Evolutionary conservation across 1,139 yeast species (phyloP).

Genomic region (Yamadazyma atlantica): DNA sequence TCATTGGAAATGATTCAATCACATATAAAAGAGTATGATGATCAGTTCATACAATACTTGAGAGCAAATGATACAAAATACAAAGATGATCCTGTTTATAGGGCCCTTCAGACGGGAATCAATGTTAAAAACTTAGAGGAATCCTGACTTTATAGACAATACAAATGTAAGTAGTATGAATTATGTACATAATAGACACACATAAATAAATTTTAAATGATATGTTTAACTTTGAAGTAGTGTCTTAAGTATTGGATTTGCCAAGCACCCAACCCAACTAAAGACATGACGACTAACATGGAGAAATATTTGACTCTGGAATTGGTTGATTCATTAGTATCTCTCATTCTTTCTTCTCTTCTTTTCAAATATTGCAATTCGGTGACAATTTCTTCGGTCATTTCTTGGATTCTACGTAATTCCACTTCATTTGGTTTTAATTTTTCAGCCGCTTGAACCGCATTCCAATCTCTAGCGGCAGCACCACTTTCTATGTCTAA

Average conservation of each 20-base stretch:
- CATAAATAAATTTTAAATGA: constrained; percentile 57
- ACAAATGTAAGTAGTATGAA: background rate
- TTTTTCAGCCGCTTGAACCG: constrained; percentile 87
- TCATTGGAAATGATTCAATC: background rate
- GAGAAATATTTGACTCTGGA: constrained; percentile 86
- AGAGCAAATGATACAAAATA: background rate
- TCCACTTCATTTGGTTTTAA: constrained; percentile 91
- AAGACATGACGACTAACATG: constrained; percentile 59
- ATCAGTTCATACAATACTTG: background rate
- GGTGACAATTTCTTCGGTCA: constrained; percentile 72
- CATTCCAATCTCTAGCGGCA: constrained; percentile 97
- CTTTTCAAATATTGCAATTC: constrained; percentile 80
- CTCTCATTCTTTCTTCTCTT: constrained; percentile 91
- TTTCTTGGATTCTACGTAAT: constrained; percentile 77
- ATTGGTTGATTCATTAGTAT: constrained; percentile 94
- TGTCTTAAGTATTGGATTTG: constrained; percentile 88
- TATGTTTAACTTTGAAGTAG: constrained; percentile 92
- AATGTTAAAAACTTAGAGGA: too few relatives aligned
- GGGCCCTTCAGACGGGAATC: too few relatives aligned
- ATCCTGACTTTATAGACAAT: too few relatives aligned
- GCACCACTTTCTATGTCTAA: constrained; percentile 94
- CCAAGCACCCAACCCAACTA: constrained; percentile 84
- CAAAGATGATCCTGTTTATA: too few relatives aligned
- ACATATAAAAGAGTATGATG: background rate
- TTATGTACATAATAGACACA: constrained; percentile 1